A percentile compares a stretch with the other conserved stretches of the same genome.
These are phyloP conservation scores for Backusella luteola DNA, from an alignment of 192 early-diverging fungal genomes.

Conservation along the genomic window DNA sequence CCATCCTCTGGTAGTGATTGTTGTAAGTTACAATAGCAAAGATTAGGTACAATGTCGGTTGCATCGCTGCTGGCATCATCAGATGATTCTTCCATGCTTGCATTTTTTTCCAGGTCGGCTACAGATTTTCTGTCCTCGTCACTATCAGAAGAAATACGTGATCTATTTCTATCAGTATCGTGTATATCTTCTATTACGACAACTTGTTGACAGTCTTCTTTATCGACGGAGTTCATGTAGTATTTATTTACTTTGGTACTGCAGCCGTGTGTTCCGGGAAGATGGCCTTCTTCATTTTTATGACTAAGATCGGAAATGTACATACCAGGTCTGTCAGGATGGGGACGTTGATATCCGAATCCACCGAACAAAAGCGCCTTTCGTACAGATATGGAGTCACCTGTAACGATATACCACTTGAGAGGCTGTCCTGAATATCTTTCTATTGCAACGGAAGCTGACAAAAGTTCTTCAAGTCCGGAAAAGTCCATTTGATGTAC, in stretches of 20 bases:
- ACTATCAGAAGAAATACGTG: not conserved
- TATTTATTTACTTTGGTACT: not conserved
- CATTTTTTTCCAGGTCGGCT: not conserved
- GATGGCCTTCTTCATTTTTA: not conserved
- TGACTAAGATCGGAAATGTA: not conserved
- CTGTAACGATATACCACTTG: conserved; percentile 25
- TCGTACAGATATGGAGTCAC: conserved; percentile 17
- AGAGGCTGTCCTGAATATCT: conserved; percentile 15
- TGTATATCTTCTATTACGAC: conserved; percentile 3
- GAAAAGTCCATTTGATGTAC: conserved; percentile 83
- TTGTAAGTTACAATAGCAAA: not conserved
- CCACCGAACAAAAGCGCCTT: conserved; percentile 22
- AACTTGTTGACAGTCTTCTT: not conserved
- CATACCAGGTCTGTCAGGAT: not conserved
- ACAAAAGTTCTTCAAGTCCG: conserved; percentile 72
- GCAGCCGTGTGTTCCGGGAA: conserved; percentile 1
- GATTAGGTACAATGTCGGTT: not conserved
- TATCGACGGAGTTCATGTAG: not conserved
- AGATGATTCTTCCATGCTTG: not conserved
- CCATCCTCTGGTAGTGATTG: not conserved
- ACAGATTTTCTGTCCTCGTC: not conserved
- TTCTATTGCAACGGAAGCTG: conserved; percentile 43
- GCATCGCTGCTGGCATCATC: not conserved
- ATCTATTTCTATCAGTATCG: not conserved
- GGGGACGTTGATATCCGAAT: conserved; percentile 25